phyloP scores from a whole-genome alignment of 1,139 yeast species.

The Suhomyces chickasaworum region DNA sequence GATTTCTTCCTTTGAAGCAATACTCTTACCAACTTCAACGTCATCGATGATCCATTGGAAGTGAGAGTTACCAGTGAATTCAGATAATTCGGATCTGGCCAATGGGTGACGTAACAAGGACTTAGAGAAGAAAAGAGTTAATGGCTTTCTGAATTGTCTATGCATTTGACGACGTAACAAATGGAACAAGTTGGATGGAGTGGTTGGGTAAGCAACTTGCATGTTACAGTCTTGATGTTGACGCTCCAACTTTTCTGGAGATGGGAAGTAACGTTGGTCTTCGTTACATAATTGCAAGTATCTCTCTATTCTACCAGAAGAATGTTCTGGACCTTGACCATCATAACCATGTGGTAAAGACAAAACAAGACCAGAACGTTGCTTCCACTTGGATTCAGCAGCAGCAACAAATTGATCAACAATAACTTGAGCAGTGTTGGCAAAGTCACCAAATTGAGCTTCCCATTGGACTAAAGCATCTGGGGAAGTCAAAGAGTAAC shows the following conservation, averaged over 20 bases:
- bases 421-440: constrained; percentile 98
- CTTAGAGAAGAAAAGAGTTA: constrained; percentile 87
- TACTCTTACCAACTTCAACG: constrained; percentile 72
- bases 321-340: constrained; percentile 99
- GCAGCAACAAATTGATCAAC: constrained; percentile 96
- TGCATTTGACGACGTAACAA: constrained; percentile 98
- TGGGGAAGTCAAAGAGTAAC: constrained; percentile 96
- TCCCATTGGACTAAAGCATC: constrained; percentile 98
- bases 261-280: constrained; percentile 93
- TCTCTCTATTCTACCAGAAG: constrained; percentile 97
- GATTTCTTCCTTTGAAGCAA: constrained; percentile 79
- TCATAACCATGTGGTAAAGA: constrained; percentile 99
- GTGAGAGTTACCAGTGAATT: constrained; percentile 88
- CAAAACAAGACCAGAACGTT: constrained; percentile 93
- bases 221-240: constrained; percentile 99
- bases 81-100: constrained; percentile 81
- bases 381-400: constrained; percentile 98
- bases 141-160: constrained; percentile 98
- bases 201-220: constrained; percentile 98
- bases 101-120: constrained; percentile 95
- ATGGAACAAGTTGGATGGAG: constrained; percentile 97
- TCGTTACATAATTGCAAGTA: constrained; percentile 95
- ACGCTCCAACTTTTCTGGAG: constrained; percentile 83
- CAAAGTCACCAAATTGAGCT: constrained; percentile 99
- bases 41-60: constrained; percentile 98